These are phyloP conservation scores for Salix koriyanagi DNA, from an alignment of 345 rosid species.

Conservation along the genomic window DNA sequence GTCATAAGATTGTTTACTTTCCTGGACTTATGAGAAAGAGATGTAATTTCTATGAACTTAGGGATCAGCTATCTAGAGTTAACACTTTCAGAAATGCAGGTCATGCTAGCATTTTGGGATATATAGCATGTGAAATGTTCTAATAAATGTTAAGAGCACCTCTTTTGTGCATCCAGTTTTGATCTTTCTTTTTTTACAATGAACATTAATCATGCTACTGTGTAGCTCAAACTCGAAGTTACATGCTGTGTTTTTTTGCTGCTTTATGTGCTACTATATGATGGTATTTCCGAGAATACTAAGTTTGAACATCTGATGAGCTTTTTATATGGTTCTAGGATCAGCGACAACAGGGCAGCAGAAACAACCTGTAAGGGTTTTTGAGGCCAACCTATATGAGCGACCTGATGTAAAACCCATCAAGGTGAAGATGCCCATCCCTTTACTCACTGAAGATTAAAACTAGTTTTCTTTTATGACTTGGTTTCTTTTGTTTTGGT, in stretches of 20 bases:
- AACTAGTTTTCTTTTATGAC: neutral
- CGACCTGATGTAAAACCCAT: constrained; percentile 40
- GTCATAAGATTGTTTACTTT: neutral
- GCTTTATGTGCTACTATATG: neutral
- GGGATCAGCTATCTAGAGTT: neutral
- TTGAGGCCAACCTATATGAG: constrained; percentile 54
- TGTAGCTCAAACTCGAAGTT: neutral
- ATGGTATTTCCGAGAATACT: neutral
- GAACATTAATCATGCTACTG: neutral
- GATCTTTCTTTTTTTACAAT: neutral
- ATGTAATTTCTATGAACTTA: neutral
- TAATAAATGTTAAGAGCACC: no score
- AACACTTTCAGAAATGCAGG: neutral
- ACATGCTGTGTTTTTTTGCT: neutral
- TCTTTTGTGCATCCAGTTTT: neutral
- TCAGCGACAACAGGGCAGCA: constrained; percentile 47
- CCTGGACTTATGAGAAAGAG: neutral
- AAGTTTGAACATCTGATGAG: neutral
- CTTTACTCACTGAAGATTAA: neutral
- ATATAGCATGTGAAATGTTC: neutral
- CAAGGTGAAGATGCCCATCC: constrained; percentile 43
- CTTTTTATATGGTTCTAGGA: constrained; percentile 23
- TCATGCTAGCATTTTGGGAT: neutral
- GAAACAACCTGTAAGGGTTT: constrained; percentile 38
- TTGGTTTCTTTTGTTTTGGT: neutral